A percentile compares a stretch with the other conserved stretches of the same genome.
Evolutionary conservation across 495 filamentous ascomycete genomes (phyloP).

Genomic region (Trichocladium antarcticum): DNA sequence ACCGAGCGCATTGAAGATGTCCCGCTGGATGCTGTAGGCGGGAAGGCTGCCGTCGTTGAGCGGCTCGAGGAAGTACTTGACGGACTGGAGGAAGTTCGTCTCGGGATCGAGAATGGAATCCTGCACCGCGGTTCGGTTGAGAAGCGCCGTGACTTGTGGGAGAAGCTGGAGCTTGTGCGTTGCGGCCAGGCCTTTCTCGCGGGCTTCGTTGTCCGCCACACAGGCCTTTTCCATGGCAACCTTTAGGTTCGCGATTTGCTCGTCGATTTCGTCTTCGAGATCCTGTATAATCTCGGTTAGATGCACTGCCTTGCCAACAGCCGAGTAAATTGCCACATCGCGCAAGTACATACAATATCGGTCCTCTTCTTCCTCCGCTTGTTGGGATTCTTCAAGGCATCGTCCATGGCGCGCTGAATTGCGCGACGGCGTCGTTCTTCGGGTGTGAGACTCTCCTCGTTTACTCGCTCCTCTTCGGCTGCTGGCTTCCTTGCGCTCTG

Average conservation of each 20-base stretch:
- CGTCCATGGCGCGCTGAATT: constrained; percentile 77
- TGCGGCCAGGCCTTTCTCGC: constrained; percentile 65
- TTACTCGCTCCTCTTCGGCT: constrained; percentile 44
- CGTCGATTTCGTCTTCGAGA: constrained; percentile 77
- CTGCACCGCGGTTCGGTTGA: constrained; percentile 80
- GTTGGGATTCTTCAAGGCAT: constrained; percentile 68
- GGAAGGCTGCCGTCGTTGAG: constrained; percentile 84
- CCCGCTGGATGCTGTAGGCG: constrained; percentile 92
- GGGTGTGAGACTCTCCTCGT: constrained; percentile 52
- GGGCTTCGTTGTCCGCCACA: constrained; percentile 68
- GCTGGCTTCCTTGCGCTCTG: constrained; percentile 39
- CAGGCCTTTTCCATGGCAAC: constrained; percentile 87
- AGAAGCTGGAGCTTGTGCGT: constrained; percentile 90
- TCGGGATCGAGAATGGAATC: constrained; percentile 79
- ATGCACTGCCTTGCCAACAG: not conserved
- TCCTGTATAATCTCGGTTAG: constrained; percentile 46
- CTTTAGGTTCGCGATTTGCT: constrained; percentile 78
- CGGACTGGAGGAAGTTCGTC: constrained; percentile 85
- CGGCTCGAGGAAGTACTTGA: constrained; percentile 95
- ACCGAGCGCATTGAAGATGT: constrained; percentile 70
- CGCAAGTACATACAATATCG: constrained; percentile 56
- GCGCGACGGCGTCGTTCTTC: constrained; percentile 66
- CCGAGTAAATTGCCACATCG: not conserved
- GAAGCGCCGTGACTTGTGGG: constrained; percentile 75
- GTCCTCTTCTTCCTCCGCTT: constrained; percentile 76